These are phyloP conservation scores for Colletotrichum phormii DNA, from an alignment of 2,329 filamentous ascomycete species.

Conservation along the genomic window DNA sequence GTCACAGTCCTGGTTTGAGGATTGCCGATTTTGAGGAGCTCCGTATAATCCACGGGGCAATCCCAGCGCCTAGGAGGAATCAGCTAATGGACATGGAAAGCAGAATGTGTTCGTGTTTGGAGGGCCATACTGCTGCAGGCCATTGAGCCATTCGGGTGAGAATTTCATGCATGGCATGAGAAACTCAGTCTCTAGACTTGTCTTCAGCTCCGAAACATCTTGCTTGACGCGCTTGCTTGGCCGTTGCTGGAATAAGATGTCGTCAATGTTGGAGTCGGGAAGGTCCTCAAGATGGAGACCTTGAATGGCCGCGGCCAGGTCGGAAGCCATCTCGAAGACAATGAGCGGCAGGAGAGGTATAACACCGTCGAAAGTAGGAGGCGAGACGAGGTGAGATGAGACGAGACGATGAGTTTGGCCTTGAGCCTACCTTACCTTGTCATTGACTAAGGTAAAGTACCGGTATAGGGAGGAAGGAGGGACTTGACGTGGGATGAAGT, in stretches of 20 bases:
- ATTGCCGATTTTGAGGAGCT: slow-evolving; percentile 87
- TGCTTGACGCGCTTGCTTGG: slow-evolving; percentile 58
- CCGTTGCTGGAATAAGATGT: slow-evolving; percentile 63
- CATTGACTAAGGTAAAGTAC: neutral
- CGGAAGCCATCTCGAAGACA: slow-evolving; percentile 26
- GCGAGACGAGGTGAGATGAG: neutral
- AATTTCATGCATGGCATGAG: slow-evolving; percentile 84
- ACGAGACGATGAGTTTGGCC: neutral
- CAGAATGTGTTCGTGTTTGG: neutral
- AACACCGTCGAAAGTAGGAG: neutral
- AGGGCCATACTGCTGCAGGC: slow-evolving; percentile 76
- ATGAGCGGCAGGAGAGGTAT: neutral
- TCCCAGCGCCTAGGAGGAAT: slow-evolving; percentile 73
- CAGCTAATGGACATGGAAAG: neutral
- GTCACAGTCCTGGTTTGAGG: slow-evolving; percentile 96
- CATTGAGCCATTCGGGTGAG: slow-evolving; percentile 87
- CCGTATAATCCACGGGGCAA: slow-evolving; percentile 80
- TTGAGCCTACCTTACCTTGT: neutral
- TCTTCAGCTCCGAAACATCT: slow-evolving; percentile 73
- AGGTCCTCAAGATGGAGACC: slow-evolving; percentile 30
- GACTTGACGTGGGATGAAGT: neutral
- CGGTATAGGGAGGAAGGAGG: neutral
- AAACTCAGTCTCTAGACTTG: slow-evolving; percentile 79
- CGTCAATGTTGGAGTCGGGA: slow-evolving; percentile 58
- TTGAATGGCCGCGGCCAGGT: slow-evolving; percentile 33